phyloP scores from a whole-genome alignment of 805 yeast species.

The Wickerhamiella brachini region DNA sequence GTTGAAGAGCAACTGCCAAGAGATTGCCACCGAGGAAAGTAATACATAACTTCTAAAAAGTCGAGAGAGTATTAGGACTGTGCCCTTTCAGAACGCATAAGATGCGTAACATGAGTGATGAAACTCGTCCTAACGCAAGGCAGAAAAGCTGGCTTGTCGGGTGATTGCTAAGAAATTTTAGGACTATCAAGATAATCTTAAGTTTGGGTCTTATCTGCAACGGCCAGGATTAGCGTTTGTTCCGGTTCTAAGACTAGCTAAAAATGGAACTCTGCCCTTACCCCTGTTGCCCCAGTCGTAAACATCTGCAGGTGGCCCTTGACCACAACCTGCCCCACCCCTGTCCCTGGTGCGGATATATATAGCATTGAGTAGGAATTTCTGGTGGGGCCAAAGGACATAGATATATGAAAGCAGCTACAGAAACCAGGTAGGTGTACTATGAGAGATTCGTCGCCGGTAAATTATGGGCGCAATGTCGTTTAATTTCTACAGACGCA shows the following conservation, averaged over 20 bases:
- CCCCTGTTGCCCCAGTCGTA: neutral
- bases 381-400: too few species aligned
- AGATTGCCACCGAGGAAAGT: too few species aligned
- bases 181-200: neutral
- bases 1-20: too few species aligned
- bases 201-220: neutral
- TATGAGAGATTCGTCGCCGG: neutral
- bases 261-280: neutral
- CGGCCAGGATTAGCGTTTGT: neutral
- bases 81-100: too few species aligned
- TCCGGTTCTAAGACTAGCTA: neutral
- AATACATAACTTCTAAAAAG: too few species aligned
- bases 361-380: too few species aligned
- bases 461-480: neutral
- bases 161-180: neutral
- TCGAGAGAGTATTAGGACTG: too few species aligned
- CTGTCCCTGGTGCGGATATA: too few species aligned
- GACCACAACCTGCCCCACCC: neutral
- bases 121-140: neutral
- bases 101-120: neutral
- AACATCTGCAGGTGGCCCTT: neutral
- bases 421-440: too few species aligned
- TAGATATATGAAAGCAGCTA: too few species aligned
- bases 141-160: too few species aligned
- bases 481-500: neutral